Conservation (phyloP, 148 eudicot species). For the Cornus florida region DNA sequence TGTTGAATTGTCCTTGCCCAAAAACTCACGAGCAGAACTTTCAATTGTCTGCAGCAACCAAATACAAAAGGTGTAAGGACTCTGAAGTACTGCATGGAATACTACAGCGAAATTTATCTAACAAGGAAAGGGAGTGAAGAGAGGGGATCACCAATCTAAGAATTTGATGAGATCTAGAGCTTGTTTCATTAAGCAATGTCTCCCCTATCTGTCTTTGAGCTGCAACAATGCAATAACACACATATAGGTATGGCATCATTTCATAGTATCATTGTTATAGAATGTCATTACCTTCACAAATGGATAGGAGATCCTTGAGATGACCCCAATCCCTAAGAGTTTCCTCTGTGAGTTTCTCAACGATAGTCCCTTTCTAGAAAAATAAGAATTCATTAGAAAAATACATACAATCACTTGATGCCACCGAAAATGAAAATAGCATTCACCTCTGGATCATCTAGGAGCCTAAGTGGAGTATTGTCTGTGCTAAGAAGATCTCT, state of each 20-base stretch:
- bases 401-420: conserved; percentile 16
- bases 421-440: conserved; percentile 10
- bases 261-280: neutral
- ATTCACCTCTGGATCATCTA: conserved; percentile 88
- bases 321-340: conserved; percentile 72
- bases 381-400: conserved; percentile 6
- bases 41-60: conserved; percentile 70
- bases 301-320: conserved; percentile 69
- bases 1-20: conserved; percentile 81
- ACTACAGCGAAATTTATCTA: neutral
- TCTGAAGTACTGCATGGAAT: neutral
- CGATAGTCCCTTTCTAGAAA: conserved; percentile 72
- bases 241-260: neutral
- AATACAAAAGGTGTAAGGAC: conserved; percentile 1
- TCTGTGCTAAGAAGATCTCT: conserved; percentile 81
- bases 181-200: conserved; percentile 80
- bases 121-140: conserved; percentile 1
- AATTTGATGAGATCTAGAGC: conserved; percentile 94
- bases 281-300: conserved; percentile 70
- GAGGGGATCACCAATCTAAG: conserved; percentile 62
- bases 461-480: conserved; percentile 62
- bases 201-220: conserved; percentile 89
- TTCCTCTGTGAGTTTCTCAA: conserved; percentile 89
- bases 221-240: conserved; percentile 20
- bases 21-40: conserved; percentile 87